Conservation (phyloP, 1,139 yeast genomes). For the Blastobotrys illinoisensis region DNA sequence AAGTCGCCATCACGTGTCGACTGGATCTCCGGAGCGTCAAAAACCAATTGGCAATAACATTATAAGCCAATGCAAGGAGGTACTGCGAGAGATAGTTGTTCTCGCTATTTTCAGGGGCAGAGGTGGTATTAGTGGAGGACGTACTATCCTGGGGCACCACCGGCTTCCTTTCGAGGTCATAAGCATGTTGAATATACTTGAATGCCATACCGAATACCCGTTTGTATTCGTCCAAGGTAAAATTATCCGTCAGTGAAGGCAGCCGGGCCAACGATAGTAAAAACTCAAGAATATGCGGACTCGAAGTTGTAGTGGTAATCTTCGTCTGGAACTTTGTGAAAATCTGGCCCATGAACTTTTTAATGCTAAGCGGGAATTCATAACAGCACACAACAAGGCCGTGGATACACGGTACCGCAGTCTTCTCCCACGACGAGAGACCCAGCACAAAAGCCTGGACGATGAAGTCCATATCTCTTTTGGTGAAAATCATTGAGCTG, state of each 20-base stretch:
- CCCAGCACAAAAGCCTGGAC: constrained; percentile 61
- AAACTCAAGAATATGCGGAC: constrained; percentile 74
- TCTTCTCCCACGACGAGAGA: constrained; percentile 68
- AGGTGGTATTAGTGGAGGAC: neutral
- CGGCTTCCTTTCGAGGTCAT: constrained; percentile 39
- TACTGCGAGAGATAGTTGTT: constrained; percentile 47
- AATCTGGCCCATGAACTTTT: constrained; percentile 60
- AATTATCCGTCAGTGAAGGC: constrained; percentile 63
- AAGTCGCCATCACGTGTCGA: constrained; percentile 55
- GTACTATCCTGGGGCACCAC: constrained; percentile 14
- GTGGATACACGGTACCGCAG: constrained; percentile 70
- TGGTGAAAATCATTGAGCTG: constrained; percentile 47
- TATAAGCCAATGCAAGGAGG: constrained; percentile 57
- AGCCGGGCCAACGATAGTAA: constrained; percentile 59
- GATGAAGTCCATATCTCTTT: constrained; percentile 63
- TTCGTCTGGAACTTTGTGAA: constrained; percentile 67
- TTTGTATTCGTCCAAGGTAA: constrained; percentile 71
- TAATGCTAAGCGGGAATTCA: constrained; percentile 69
- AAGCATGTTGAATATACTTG: constrained; percentile 68
- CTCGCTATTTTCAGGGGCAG: constrained; percentile 25
- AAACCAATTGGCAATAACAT: constrained; percentile 70
- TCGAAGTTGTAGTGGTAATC: constrained; percentile 62
- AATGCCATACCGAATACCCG: constrained; percentile 81
- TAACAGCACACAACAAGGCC: constrained; percentile 73
- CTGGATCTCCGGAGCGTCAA: constrained; percentile 56